phyloP scores from a whole-genome alignment of 1,284 basidiomycete species.

The Xerocomus minutiporus region DNA sequence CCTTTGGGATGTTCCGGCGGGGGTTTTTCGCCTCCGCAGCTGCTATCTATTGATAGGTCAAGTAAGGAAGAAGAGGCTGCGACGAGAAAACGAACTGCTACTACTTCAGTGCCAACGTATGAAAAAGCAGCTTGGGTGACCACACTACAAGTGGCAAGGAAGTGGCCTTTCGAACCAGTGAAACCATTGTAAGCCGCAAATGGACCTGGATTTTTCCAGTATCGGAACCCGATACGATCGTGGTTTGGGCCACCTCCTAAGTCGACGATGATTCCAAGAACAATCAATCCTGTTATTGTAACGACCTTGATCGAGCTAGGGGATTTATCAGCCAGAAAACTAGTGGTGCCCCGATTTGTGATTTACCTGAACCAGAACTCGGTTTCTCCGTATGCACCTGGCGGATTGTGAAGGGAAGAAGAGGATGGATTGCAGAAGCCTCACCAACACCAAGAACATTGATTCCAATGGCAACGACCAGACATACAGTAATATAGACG shows the following conservation, averaged over 20 bases:
- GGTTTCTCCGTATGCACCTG: conserved; percentile 47
- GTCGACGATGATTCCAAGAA: conserved; percentile 43
- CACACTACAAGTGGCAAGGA: conserved; percentile 47
- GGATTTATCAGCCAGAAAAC: neutral
- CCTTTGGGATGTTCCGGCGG: conserved; percentile 36
- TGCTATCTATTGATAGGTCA: conserved; percentile 35
- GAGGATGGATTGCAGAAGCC: neutral
- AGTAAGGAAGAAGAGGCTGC: neutral
- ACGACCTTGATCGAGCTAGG: conserved; percentile 42
- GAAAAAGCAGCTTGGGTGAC: conserved; percentile 43
- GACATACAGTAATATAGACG: conserved; percentile 60
- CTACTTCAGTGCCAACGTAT: conserved; percentile 56
- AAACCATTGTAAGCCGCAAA: conserved; percentile 31
- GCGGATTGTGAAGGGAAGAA: neutral
- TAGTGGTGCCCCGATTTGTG: neutral
- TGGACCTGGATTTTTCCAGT: conserved; percentile 47
- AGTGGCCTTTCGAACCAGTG: conserved; percentile 35
- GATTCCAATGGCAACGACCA: conserved; percentile 58
- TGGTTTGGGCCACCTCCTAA: conserved; percentile 41
- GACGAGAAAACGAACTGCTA: conserved; percentile 35
- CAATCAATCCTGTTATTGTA: conserved; percentile 40
- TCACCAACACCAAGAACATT: conserved; percentile 53
- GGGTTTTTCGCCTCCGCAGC: conserved; percentile 43
- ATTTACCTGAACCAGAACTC: conserved; percentile 47
- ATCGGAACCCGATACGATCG: conserved; percentile 40